Base-by-base conservation (phyloP, 1,139 yeast genomes). In the Yamadazyma atlantica region DNA sequence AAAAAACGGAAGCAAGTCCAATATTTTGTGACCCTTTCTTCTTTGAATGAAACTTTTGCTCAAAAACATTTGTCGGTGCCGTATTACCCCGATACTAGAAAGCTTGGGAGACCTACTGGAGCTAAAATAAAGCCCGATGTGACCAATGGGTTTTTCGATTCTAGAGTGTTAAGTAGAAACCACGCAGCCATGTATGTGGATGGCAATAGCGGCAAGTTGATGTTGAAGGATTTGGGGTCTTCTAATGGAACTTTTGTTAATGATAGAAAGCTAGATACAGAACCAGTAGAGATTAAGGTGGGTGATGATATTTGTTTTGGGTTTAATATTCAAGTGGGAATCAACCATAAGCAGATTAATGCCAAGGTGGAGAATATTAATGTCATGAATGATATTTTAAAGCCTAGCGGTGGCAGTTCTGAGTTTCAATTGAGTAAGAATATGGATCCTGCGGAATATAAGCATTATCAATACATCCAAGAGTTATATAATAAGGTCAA, bases 181-280 rank as follows among this genome's bases (percentile, higher is more conserved):
- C 99, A 92, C 62, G 99, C 99, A 0, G 92, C 87, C 50, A 66
- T 92, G 45, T 87, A 80, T 69, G 81, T 89, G 29, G 90, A 85
- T 50, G 67, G 80, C n/a, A 65, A 64, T 19, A 67, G 69, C 5
- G 90, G 94, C 10, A 75, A 75, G 42, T 73, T 92, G 25, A 87
- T 77, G 75, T 75, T 92, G 29, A 80, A 83, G 50, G 99, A 92
- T 62, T 73, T 89, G 50, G 88, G 89, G 37, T 85, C 95, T 7
- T 86, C 96, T 15, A 92, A 92, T 61, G 99, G 99, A 9, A 92
- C 98, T 0, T 94, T 85, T 58, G 78, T 92, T 35, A 92, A 92
- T 58, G 87, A 82, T 32, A 69, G 66, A 29, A 80, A 90, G 43
- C 70, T 92, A 7, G 78, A 79, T 16, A 72, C 76, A 29, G 90